Base-by-base conservation (phyloP, 2,329 filamentous ascomycete species). In the Sporothrix globosa region DNA sequence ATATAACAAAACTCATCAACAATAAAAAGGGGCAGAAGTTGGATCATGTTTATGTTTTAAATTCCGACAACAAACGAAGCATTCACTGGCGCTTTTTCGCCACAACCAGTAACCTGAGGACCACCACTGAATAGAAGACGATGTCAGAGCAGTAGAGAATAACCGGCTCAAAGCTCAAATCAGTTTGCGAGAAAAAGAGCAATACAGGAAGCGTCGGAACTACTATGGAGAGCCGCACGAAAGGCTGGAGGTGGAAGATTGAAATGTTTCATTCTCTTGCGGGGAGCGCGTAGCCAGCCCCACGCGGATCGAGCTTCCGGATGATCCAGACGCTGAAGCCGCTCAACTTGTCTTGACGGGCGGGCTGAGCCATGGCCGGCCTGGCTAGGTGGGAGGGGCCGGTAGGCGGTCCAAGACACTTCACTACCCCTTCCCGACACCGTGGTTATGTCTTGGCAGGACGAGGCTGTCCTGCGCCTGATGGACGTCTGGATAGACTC, bases 351-450 rank as follows among this genome's bases (percentile, higher is more conserved):
- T 50, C 63, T 50, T 34, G 19, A 21, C 11, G 27, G 17, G 27
- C 44, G 63, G 63, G 46, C 63, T 39, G 63, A 52, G 27, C 63
- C 63, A 39, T 53, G 46, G 27, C 63, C 61, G 44, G 63, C 44
- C 27, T 39, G 46, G 3, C 21, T 17, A 65, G 44, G 50, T 19
- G 44, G 27, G 17, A 65, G 61, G 61, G 61, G 41, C 61, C 46
- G 61, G 61, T 17, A 52, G 46, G 46, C 44, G 46, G 6, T 52
- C 27, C 27, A 21, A 66, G 46, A 52, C 63, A 66, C 46, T 66
- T 66, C 46, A 66, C 63, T 66, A 4, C 24, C 5, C 11, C 27
- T n/a, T 24, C 46, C 27, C 46, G 30, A 27, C 27, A 21, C 19
- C n/a, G 46, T 19, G 46, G 46, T 39, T 39, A 19, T 34, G 44